Conservation (phyloP, 2,329 filamentous ascomycete species). For the Herpotrichia juniperi region DNA sequence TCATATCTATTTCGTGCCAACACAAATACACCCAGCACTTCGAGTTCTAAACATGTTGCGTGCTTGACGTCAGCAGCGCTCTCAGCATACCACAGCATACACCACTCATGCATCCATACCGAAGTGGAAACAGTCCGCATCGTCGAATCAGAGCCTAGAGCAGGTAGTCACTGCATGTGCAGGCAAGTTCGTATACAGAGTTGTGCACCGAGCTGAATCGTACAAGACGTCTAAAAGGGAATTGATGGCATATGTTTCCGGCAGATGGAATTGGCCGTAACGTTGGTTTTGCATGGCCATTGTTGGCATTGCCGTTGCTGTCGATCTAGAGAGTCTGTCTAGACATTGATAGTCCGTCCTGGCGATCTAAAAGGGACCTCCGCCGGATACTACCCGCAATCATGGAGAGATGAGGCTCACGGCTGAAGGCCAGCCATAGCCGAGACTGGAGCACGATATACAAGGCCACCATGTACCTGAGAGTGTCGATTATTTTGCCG, state of each 20-base stretch:
- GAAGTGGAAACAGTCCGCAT: not conserved
- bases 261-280: not conserved
- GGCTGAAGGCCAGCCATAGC: slow-evolving; percentile 5
- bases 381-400: not conserved
- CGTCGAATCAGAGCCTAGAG: not conserved
- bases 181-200: not conserved
- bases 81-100: too few relatives aligned
- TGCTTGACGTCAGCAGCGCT: not conserved
- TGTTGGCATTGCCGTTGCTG: not conserved
- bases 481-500: slow-evolving; percentile 6
- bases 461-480: slow-evolving; percentile 16
- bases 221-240: not conserved
- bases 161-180: not conserved
- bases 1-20: too few relatives aligned
- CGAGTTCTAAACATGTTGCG: too few relatives aligned
- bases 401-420: slow-evolving; percentile 2
- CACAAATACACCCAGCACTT: not conserved
- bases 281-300: not conserved
- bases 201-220: not conserved
- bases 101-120: not conserved
- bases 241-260: not conserved
- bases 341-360: too few relatives aligned
- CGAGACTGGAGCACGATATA: slow-evolving; percentile 12
- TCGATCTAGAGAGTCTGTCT: slow-evolving; percentile 1
- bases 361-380: too few relatives aligned